Conservation (phyloP, 2,329 filamentous ascomycete species). For the Rugonectria rugulosa region DNA sequence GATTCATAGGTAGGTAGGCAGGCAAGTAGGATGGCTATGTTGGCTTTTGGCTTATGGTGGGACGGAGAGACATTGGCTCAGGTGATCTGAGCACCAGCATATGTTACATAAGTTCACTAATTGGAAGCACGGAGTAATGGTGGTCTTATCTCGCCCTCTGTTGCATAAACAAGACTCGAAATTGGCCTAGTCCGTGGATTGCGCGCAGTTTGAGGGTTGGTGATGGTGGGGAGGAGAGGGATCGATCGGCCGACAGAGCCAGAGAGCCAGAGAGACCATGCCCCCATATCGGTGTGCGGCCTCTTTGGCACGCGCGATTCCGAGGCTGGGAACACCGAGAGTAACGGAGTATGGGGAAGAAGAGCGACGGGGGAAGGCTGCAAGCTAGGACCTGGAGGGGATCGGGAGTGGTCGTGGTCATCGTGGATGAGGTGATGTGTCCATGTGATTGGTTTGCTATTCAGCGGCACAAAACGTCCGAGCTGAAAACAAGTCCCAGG, state of each 20-base stretch:
- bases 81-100: constrained; percentile 16
- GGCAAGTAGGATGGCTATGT: no score
- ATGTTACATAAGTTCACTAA: no score
- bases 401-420: constrained; percentile 8
- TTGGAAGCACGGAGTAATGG: constrained; percentile 1
- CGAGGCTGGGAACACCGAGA: background rate
- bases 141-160: constrained; percentile 1
- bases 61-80: constrained; percentile 5
- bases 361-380: background rate
- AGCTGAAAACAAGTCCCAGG: no score
- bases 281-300: constrained; percentile 16
- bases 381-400: background rate
- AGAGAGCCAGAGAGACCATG: no score
- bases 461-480: background rate
- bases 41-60: background rate
- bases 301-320: no score
- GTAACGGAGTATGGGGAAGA: background rate
- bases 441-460: background rate
- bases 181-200: constrained; percentile 4
- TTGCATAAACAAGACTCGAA: constrained; percentile 1
- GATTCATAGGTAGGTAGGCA: constrained; percentile 12
- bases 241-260: constrained; percentile 37
- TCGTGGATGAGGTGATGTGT: background rate
- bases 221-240: constrained; percentile 27
- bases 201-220: constrained; percentile 11